A percentile compares a stretch with the other conserved stretches of the same genome.
phyloP scores from a whole-genome alignment of 2,329 filamentous ascomycete species.

The Fusarium sp. region DNA sequence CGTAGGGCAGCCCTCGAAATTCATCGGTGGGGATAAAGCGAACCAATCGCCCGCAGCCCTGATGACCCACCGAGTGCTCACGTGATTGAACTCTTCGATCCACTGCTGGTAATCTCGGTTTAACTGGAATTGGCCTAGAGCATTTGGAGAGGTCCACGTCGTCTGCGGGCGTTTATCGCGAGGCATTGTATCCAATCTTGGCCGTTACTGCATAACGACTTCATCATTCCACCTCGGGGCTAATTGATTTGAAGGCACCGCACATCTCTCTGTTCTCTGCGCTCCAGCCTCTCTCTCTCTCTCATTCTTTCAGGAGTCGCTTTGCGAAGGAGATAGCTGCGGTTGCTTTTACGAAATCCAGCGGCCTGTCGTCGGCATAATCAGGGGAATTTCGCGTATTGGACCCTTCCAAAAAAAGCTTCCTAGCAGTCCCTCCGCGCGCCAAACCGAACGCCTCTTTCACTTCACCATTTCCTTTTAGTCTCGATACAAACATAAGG shows the following conservation, averaged over 20 bases:
- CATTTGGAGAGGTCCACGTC: conserved; percentile 38
- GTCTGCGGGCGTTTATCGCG: conserved; percentile 42
- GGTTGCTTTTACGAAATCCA: conserved; percentile 28
- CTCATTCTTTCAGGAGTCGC: conserved; percentile 22
- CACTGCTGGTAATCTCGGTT: conserved; percentile 17
- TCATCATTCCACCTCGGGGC: conserved; percentile 39
- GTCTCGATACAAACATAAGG: conserved; percentile 10
- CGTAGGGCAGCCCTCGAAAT: conserved; percentile 55
- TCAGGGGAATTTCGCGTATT: conserved; percentile 40
- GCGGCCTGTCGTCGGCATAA: conserved; percentile 23
- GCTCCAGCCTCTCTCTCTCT: conserved; percentile 16
- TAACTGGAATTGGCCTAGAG: conserved; percentile 40
- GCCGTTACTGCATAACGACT: conserved; percentile 40
- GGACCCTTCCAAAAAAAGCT: conserved; percentile 29
- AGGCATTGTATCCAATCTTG: conserved; percentile 36
- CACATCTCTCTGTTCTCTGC: conserved; percentile 34
- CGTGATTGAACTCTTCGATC: conserved; percentile 39
- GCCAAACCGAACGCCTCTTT: conserved; percentile 33
- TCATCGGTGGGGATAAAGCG: conserved; percentile 48
- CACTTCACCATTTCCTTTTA: conserved; percentile 28
- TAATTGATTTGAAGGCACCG: conserved; percentile 25
- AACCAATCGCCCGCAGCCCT: conserved; percentile 50
- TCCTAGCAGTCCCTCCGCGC: conserved; percentile 28
- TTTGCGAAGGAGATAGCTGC: conserved; percentile 20
- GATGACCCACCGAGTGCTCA: conserved; percentile 28